These are phyloP conservation scores for Fusarium succisae DNA, from an alignment of 2,329 filamentous ascomycete genomes.

Conservation along the genomic window DNA sequence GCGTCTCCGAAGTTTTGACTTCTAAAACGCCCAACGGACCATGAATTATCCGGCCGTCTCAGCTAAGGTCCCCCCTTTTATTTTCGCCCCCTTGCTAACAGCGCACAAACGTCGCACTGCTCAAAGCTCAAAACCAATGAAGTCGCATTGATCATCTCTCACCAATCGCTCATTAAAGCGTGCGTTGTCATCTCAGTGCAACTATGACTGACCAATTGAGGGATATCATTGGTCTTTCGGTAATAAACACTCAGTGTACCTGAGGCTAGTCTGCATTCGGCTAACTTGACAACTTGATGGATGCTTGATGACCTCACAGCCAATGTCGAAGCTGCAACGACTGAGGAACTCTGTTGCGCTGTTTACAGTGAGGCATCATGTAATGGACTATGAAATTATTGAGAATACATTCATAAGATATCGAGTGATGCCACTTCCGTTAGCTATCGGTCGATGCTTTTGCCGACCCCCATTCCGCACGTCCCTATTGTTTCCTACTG, in stretches of 20 bases:
- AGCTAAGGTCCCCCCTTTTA: background rate
- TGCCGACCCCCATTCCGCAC: too few species aligned
- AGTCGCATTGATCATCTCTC: background rate
- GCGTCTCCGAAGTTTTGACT: background rate
- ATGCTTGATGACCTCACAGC: background rate
- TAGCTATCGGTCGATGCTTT: accelerated
- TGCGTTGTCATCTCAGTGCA: background rate
- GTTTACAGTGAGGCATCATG: too few species aligned
- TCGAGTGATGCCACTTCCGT: accelerated
- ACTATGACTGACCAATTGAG: background rate
- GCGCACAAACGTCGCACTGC: background rate
- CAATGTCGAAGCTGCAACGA: background rate
- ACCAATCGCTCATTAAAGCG: background rate
- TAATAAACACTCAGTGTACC: background rate
- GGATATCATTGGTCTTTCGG: background rate
- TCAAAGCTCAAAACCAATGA: background rate
- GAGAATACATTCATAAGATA: accelerated
- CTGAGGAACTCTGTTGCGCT: background rate
- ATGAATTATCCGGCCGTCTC: background rate
- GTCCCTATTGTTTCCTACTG: accelerated
- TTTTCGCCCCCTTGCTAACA: background rate
- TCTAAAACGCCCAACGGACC: background rate
- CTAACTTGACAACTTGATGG: background rate
- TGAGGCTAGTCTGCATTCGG: background rate
- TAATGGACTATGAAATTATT: accelerated